These are phyloP conservation scores for Penicillium corylophilum DNA, from an alignment of 2,329 filamentous ascomycete species.

Conservation along the genomic window DNA sequence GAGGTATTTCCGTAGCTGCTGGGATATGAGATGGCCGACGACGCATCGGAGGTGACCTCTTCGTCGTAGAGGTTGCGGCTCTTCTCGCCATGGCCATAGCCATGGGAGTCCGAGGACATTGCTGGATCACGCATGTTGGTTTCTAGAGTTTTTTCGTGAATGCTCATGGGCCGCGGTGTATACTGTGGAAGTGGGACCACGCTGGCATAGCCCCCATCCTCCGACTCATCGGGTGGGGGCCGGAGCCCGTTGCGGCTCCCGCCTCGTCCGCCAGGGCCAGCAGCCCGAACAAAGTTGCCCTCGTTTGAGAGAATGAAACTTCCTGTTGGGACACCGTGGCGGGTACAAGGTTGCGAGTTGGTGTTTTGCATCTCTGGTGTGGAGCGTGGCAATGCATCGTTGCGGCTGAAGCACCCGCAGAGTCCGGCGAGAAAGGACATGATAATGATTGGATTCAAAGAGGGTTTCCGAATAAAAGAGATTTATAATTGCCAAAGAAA, in stretches of 20 bases:
- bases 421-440: slow-evolving; percentile 26
- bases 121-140: slow-evolving; percentile 33
- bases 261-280: slow-evolving; percentile 1
- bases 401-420: slow-evolving; percentile 26
- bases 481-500: background rate
- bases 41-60: slow-evolving; percentile 38
- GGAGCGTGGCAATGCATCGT: slow-evolving; percentile 6
- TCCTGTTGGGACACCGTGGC: slow-evolving; percentile 21
- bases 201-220: slow-evolving; percentile 32
- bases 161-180: slow-evolving; percentile 39
- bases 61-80: slow-evolving; percentile 29
- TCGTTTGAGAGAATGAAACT: slow-evolving; percentile 16
- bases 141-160: slow-evolving; percentile 42
- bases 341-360: slow-evolving; percentile 1
- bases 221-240: slow-evolving; percentile 19
- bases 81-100: slow-evolving; percentile 33
- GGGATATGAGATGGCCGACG: slow-evolving; percentile 42
- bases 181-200: slow-evolving; percentile 42
- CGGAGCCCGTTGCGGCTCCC: slow-evolving; percentile 19
- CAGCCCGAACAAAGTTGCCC: slow-evolving; percentile 19
- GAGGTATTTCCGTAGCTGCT: slow-evolving; percentile 48
- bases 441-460: background rate
- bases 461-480: background rate
- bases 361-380: slow-evolving; percentile 12
- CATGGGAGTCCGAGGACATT: slow-evolving; percentile 23